Percentiles rank a stretch among this genome's conserved stretches.
Conservation (phyloP, 257 asterid species). For the Fraxinus quadrangulata region DNA sequence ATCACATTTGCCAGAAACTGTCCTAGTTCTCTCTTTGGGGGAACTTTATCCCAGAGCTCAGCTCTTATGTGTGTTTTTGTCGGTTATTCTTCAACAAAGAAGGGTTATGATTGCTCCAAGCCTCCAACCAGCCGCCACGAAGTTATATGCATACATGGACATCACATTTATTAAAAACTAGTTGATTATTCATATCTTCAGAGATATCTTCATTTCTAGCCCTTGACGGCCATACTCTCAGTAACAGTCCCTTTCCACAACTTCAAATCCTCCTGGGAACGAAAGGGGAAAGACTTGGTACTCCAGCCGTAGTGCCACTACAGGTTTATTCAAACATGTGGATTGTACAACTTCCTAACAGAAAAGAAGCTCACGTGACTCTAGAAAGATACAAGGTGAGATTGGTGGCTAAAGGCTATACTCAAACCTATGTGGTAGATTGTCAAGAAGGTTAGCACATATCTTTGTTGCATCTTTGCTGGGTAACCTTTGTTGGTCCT, state of each 20-base stretch:
- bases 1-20: background rate
- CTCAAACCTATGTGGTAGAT: conserved; percentile 41
- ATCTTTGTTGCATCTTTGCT: too few species aligned
- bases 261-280: background rate
- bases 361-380: background rate
- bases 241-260: background rate
- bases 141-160: background rate
- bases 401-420: background rate
- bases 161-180: background rate
- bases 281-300: background rate
- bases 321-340: too few species aligned
- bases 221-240: too few species aligned
- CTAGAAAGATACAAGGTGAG: background rate
- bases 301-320: background rate
- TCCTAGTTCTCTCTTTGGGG: background rate
- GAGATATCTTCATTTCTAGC: background rate
- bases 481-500: too few species aligned
- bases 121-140: background rate
- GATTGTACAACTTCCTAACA: too few species aligned
- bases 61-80: background rate
- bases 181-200: background rate
- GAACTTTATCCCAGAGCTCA: background rate
- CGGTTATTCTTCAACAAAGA: too few species aligned
- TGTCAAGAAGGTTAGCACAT: background rate
- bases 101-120: background rate